Conservation (phyloP, 2,329 filamentous ascomycete species). For the Botrytis galanthina region DNA sequence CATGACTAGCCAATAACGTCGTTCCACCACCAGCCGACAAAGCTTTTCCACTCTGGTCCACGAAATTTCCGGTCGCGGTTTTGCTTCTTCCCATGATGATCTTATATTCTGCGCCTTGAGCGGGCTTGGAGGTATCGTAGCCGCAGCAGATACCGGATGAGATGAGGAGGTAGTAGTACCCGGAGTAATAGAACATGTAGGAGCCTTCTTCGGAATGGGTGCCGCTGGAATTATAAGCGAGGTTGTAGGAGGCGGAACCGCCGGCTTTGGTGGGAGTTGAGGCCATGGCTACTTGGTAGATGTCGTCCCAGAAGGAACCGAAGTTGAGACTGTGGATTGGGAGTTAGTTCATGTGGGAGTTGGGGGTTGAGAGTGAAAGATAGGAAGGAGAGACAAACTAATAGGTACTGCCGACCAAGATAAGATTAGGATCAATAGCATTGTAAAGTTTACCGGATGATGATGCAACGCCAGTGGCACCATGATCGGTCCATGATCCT, state of each 20-base stretch:
- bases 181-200: constrained; percentile 52
- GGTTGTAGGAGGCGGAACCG: constrained; percentile 42
- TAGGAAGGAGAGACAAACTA: constrained; percentile 31
- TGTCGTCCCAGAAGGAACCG: constrained; percentile 66
- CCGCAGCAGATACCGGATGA: constrained; percentile 60
- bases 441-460: constrained; percentile 49
- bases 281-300: constrained; percentile 57
- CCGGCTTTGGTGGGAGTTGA: constrained; percentile 37
- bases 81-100: constrained; percentile 55
- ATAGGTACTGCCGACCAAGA: constrained; percentile 45
- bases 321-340: constrained; percentile 49
- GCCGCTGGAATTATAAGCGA: constrained; percentile 53
- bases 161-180: constrained; percentile 65
- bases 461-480: constrained; percentile 52
- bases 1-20: constrained; percentile 58
- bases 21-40: constrained; percentile 60
- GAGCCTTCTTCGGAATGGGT: constrained; percentile 55
- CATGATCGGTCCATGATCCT: constrained; percentile 60
- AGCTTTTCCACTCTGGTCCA: constrained; percentile 52
- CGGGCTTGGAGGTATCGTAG: constrained; percentile 55
- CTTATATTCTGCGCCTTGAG: constrained; percentile 5
- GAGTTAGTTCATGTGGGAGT: background rate
- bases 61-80: constrained; percentile 58
- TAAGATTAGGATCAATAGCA: constrained; percentile 58
- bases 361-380: background rate